Percentiles rank a stretch among this genome's conserved stretches.
Conservation (phyloP, 2,329 filamentous ascomycete genomes). For the Calonectria hawksworthii region DNA sequence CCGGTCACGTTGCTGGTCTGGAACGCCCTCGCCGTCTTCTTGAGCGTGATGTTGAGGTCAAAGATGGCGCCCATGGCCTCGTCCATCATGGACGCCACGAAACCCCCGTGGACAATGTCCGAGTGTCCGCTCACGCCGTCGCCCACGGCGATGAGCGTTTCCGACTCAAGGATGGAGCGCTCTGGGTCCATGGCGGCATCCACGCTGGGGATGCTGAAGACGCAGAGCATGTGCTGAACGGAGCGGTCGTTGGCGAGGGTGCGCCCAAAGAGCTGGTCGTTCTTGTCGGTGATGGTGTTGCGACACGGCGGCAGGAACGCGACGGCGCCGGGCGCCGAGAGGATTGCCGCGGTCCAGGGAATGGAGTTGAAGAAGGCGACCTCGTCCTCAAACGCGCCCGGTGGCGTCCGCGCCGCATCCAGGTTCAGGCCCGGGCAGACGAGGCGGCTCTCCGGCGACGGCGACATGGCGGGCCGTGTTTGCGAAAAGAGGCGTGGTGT, state of each 20-base stretch:
- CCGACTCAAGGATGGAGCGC: constrained; percentile 46
- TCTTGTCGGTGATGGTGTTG: constrained; percentile 44
- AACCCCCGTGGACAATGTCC: constrained; percentile 53
- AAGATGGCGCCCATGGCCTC: constrained; percentile 54
- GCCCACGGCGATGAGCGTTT: constrained; percentile 51
- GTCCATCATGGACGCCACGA: constrained; percentile 53
- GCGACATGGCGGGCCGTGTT: constrained; percentile 34
- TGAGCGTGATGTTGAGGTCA: constrained; percentile 52
- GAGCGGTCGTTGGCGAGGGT: constrained; percentile 48
- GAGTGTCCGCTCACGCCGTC: constrained; percentile 52
- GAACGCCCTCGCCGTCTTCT: constrained; percentile 48
- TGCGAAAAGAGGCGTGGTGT: constrained; percentile 18
- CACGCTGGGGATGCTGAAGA: constrained; percentile 49
- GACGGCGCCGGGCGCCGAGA: constrained; percentile 45
- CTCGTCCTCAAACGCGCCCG: constrained; percentile 45
- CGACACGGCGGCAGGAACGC: constrained; percentile 52
- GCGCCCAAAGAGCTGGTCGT: constrained; percentile 53
- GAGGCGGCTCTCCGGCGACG: constrained; percentile 43
- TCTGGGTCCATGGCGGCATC: constrained; percentile 40
- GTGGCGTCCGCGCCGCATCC: constrained; percentile 43
- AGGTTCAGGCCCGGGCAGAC: constrained; percentile 49
- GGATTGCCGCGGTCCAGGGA: constrained; percentile 53
- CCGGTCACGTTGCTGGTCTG: constrained; percentile 51
- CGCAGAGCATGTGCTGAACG: constrained; percentile 52
- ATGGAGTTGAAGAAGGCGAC: constrained; percentile 51